Evolutionary conservation across 345 rosid genomes (phyloP).

Genomic region (Euphorbia tirucalli): DNA sequence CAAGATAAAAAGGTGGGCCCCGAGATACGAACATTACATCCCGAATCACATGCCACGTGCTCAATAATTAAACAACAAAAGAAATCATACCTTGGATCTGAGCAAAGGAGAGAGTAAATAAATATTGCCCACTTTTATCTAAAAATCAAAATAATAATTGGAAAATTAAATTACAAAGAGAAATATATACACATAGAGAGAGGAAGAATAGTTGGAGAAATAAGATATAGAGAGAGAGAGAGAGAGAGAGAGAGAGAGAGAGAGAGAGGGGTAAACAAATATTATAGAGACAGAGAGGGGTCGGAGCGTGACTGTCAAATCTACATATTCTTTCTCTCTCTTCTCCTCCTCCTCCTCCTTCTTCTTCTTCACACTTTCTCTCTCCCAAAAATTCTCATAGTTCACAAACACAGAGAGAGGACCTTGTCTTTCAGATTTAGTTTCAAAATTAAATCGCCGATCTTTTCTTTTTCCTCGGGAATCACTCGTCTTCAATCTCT

Average conservation of each 20-base stretch:
- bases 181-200: too few species aligned
- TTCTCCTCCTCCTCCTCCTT: constrained; percentile 22
- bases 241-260: not conserved
- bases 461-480: constrained; percentile 32
- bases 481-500: constrained; percentile 37
- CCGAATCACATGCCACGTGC: constrained; percentile 31
- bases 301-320: constrained; percentile 69
- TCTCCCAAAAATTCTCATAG: constrained; percentile 16
- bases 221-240: not conserved
- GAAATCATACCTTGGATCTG: constrained; percentile 25
- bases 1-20: constrained; percentile 18
- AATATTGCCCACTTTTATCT: constrained; percentile 18
- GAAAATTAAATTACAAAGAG: not conserved
- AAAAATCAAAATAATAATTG: not conserved
- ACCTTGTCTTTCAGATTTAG: constrained; percentile 40
- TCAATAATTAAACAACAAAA: constrained; percentile 10
- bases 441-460: constrained; percentile 31
- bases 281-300: constrained; percentile 34
- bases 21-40: not conserved
- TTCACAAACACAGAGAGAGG: constrained; percentile 8
- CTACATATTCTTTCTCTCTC: constrained; percentile 50
- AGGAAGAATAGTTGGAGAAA: too few species aligned
- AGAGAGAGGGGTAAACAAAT: not conserved
- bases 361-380: constrained; percentile 22
- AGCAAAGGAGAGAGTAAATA: constrained; percentile 15